Percentiles rank a stretch among this genome's conserved stretches.
Evolutionary conservation across 805 yeast species (phyloP).

Genomic region (Yarrowia porcina): DNA sequence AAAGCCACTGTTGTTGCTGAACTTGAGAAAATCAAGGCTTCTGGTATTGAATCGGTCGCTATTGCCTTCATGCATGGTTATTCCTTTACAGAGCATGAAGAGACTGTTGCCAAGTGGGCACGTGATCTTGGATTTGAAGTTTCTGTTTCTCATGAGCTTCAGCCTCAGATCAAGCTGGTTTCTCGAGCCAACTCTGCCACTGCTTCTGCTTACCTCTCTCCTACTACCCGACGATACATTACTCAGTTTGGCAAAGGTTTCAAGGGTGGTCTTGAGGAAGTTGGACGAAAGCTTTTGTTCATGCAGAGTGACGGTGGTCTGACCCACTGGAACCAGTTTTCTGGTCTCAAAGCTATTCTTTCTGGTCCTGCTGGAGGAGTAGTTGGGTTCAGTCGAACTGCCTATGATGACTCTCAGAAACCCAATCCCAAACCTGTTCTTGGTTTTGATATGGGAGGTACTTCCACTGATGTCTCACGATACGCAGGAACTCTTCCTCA

Average conservation of each 20-base stretch:
- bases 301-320: constrained; percentile 98
- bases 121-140: constrained; percentile 66
- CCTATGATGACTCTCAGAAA: constrained; percentile 48
- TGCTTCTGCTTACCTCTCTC: constrained; percentile 81
- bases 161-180: constrained; percentile 77
- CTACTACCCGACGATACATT: constrained; percentile 66
- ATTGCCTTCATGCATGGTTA: constrained; percentile 71
- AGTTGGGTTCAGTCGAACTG: constrained; percentile 85
- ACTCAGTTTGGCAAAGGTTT: constrained; percentile 61
- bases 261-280: constrained; percentile 46
- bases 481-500: constrained; percentile 68
- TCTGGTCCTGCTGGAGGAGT: constrained; percentile 99
- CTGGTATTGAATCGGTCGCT: constrained; percentile 68
- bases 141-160: constrained; percentile 62
- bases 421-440: constrained; percentile 49
- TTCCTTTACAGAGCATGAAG: constrained; percentile 69
- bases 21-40: constrained; percentile 47
- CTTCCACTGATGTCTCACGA: constrained; percentile 81
- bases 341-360: constrained; percentile 82
- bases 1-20: constrained; percentile 42
- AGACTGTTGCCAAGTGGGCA: constrained; percentile 57
- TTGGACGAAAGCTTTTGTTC: constrained; percentile 45
- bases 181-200: constrained; percentile 73
- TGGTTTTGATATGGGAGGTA: constrained; percentile 91
- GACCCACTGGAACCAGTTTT: constrained; percentile 75